A percentile compares a stretch with the other conserved stretches of the same genome.
phyloP scores from a whole-genome alignment of 2,329 filamentous ascomycete species.

The Xylaria sp. region DNA sequence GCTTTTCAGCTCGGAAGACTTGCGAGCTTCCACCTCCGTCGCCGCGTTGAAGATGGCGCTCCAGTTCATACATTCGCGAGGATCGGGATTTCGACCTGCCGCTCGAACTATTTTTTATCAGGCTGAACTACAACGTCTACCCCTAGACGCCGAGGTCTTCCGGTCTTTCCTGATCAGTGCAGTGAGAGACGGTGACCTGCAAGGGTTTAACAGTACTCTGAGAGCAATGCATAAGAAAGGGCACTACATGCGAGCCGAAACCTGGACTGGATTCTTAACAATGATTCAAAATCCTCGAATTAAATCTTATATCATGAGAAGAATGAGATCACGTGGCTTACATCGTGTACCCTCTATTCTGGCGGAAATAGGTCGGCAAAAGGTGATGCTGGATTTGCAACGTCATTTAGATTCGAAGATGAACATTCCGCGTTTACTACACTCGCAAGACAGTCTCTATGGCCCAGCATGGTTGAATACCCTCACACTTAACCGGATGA shows the following conservation, averaged over 20 bases:
- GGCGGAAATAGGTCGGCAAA: slow-evolving; percentile 42
- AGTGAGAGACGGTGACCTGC: slow-evolving; percentile 42
- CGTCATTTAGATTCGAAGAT: slow-evolving; percentile 8
- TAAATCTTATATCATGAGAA: slow-evolving; percentile 59
- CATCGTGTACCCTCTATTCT: slow-evolving; percentile 37
- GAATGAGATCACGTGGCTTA: slow-evolving; percentile 40
- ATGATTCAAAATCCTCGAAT: slow-evolving; percentile 54
- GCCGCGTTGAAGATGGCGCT: slow-evolving; percentile 48
- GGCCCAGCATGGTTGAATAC: slow-evolving; percentile 45
- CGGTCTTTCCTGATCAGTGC: slow-evolving; percentile 43
- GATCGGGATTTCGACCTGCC: slow-evolving; percentile 39
- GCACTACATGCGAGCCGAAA: slow-evolving; percentile 37
- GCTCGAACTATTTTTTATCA: slow-evolving; percentile 41
- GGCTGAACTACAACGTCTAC: slow-evolving; percentile 38
- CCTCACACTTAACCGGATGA: slow-evolving; percentile 44
- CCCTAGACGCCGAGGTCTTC: slow-evolving; percentile 44
- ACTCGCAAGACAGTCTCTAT: slow-evolving; percentile 38
- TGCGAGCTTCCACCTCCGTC: slow-evolving; percentile 38
- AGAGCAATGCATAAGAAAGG: slow-evolving; percentile 45
- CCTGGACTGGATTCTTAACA: slow-evolving; percentile 48
- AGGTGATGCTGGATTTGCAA: slow-evolving; percentile 41
- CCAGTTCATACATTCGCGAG: slow-evolving; percentile 39
- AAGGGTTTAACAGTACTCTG: slow-evolving; percentile 43
- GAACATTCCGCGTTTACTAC: slow-evolving; percentile 36
- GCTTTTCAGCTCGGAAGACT: slow-evolving; percentile 42